These are phyloP conservation scores for Sextonia rubra DNA, from an alignment of 164 flowering plant genomes.

Conservation along the genomic window DNA sequence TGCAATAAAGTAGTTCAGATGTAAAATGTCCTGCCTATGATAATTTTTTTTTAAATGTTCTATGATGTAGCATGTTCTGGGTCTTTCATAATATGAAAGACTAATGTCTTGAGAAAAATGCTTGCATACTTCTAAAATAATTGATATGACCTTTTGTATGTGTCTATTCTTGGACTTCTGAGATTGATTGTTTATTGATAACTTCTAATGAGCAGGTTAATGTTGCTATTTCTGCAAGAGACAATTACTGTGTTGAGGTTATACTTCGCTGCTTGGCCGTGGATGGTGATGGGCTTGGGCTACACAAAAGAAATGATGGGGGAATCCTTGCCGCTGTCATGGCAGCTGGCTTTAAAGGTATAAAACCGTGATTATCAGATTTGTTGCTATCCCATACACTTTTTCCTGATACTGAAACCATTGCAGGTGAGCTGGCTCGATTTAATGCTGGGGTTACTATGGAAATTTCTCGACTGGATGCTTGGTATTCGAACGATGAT, in stretches of 20 bases:
- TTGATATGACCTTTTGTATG: no score
- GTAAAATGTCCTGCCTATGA: background rate
- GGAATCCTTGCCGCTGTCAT: conserved; percentile 78
- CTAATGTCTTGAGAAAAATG: no score
- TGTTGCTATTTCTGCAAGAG: conserved; percentile 53
- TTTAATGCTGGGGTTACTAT: conserved; percentile 89
- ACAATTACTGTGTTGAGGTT: conserved; percentile 70
- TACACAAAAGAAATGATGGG: conserved; percentile 61
- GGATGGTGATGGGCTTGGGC: conserved; percentile 82
- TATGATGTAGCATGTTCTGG: background rate
- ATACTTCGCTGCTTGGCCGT: conserved; percentile 78
- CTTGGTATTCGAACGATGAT: conserved; percentile 73
- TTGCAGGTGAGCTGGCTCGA: conserved; percentile 76
- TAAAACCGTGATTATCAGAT: background rate
- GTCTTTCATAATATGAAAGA: background rate
- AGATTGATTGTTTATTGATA: conserved; percentile 4
- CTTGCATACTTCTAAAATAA: no score
- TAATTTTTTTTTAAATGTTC: no score
- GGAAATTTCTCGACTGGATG: conserved; percentile 92
- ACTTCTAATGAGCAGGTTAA: conserved; percentile 46
- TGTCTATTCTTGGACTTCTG: background rate
- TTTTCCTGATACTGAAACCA: conserved; percentile 2
- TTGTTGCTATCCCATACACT: background rate
- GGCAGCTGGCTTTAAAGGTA: conserved; percentile 97
- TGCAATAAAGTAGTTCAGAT: background rate